Evolutionary conservation across 108 stramenopile species (phyloP), one percentile per base, ranked within the genome.

Genomic region (Cyclostephanos tholiformis): DNA sequence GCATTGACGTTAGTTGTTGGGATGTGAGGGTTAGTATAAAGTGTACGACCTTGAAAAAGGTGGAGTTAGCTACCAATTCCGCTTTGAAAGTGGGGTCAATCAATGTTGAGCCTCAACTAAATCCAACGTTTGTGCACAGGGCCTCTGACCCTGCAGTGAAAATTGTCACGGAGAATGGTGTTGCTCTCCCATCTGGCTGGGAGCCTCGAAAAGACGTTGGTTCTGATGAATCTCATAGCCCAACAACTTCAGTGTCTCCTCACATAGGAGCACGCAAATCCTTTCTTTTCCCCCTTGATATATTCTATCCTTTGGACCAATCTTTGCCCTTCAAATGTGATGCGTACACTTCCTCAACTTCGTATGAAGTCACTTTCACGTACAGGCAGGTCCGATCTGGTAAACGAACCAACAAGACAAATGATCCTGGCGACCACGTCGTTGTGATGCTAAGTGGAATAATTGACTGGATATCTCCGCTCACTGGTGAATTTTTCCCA

Each of bases 131-230:
- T 57, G 80, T 82, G n/a, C 55, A 67, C 50, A 76, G 58, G 53
- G 85, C 53, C 27, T 19, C 19, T 79, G 86, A 75, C 76, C 80
- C 26, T 80, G 78, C 13, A 10, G 39, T 30, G 4, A 41, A 55
- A 2, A n/a, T 23, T 6, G 39, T 58, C 14, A 69, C 78, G 8
- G 78, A 75, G 12, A 67, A 74, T 71, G 88, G 89, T 19, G 82
- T 84, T 36, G 30, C 52, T 27, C 48, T 91, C 23, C 93, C 93
- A 7, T 29, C 23, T 6, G 90, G 90, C 20, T 95, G 93, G 93
- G 79, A 69, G 62, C 79, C 79, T 25, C 78, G 83, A 26, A 58
- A 36, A n/a, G 70, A 80, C 39, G 49, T 76, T 19, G 60, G 57
- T 35, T 8, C 39, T 12, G 74, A 75, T 23, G 65, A 82, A 46